Evolutionary conservation across 805 yeast genomes (phyloP).

Genomic region (Barnettozyma populi): DNA sequence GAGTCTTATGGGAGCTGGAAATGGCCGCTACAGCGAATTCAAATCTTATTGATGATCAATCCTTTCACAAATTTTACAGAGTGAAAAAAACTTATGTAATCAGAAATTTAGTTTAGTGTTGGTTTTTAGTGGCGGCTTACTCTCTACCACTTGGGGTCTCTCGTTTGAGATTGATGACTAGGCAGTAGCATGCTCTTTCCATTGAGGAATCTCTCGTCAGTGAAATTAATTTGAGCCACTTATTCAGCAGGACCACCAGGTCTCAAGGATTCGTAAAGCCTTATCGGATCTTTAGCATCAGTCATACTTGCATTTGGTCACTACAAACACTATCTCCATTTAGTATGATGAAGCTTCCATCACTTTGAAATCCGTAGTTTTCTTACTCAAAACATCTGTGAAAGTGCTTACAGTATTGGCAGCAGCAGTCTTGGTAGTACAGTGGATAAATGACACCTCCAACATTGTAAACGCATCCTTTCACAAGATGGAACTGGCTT

Average conservation of each 20-base stretch:
- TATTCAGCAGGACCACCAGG: conserved; percentile 58
- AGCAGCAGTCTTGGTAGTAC: conserved; percentile 71
- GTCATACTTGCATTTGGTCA: conserved; percentile 53
- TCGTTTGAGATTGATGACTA: conserved; percentile 64
- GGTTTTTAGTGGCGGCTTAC: too few relatives aligned
- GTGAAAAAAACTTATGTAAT: neutral
- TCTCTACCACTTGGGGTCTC: conserved; percentile 9
- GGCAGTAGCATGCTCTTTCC: too few relatives aligned
- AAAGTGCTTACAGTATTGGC: too few relatives aligned
- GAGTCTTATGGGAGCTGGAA: neutral
- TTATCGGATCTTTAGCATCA: conserved; percentile 43
- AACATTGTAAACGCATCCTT: conserved; percentile 61
- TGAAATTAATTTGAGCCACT: too few relatives aligned
- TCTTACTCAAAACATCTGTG: conserved; percentile 66
- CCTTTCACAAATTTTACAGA: neutral
- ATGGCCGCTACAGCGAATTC: neutral
- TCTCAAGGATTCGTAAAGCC: conserved; percentile 45
- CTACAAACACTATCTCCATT: conserved; percentile 57
- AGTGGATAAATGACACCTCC: conserved; percentile 59
- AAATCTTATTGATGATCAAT: neutral
- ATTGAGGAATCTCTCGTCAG: too few relatives aligned
- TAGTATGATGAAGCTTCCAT: conserved; percentile 58
- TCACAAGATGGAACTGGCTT: conserved; percentile 71
- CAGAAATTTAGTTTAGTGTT: neutral
- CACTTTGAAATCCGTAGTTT: conserved; percentile 55